These are phyloP conservation scores for Erythrophleum ivorense DNA, from an alignment of 331 rosid genomes.

Conservation along the genomic window DNA sequence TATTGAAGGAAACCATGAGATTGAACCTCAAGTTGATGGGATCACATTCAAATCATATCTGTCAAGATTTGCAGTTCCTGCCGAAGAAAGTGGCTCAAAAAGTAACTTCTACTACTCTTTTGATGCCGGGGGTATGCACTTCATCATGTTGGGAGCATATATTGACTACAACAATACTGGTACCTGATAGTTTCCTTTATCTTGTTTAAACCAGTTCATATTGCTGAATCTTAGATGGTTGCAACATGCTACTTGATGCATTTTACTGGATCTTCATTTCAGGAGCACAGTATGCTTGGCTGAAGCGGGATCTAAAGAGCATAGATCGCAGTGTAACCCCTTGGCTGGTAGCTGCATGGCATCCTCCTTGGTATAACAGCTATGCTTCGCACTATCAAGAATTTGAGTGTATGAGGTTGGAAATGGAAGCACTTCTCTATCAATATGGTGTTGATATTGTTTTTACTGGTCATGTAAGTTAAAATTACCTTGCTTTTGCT, in stretches of 20 bases:
- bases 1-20: conserved; percentile 96
- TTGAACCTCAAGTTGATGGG: conserved; percentile 86
- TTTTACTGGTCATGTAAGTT: conserved; percentile 87
- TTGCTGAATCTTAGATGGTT: conserved; percentile 3
- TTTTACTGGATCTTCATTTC: conserved; percentile 37
- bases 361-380: conserved; percentile 95
- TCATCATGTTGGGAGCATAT: conserved; percentile 89
- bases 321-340: conserved; percentile 74
- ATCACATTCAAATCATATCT: conserved; percentile 74
- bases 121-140: conserved; percentile 85
- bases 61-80: conserved; percentile 83
- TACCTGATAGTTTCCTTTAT: conserved; percentile 34
- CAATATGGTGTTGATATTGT: conserved; percentile 67
- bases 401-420: conserved; percentile 91
- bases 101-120: conserved; percentile 86
- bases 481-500: conserved; percentile 19
- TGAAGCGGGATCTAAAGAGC: conserved; percentile 59
- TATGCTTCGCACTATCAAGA: conserved; percentile 94
- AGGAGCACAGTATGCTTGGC: conserved; percentile 93
- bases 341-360: conserved; percentile 93
- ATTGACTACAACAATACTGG: conserved; percentile 82
- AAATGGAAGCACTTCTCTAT: conserved; percentile 82
- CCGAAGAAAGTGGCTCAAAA: conserved; percentile 73
- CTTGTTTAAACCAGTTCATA: neutral
- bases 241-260: conserved; percentile 9